phyloP scores from a whole-genome alignment of 2,329 filamentous ascomycete species.

The Colletotrichum musae region DNA sequence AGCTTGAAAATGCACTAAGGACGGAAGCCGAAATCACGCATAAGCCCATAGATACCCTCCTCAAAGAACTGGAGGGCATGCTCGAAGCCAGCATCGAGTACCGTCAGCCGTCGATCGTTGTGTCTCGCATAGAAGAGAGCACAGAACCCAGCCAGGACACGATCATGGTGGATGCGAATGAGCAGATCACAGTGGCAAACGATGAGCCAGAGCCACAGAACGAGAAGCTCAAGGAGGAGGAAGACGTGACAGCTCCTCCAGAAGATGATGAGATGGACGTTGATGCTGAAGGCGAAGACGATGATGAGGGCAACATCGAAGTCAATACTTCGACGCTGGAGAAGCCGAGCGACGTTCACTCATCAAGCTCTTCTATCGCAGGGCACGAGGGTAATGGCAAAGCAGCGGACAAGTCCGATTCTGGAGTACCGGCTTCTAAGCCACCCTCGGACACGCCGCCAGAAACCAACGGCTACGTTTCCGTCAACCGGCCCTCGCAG shows the following conservation, averaged over 20 bases:
- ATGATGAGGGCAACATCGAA: conserved; percentile 59
- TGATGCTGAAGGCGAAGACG: conserved; percentile 55
- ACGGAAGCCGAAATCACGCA: conserved; percentile 87
- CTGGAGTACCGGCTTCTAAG: conserved; percentile 47
- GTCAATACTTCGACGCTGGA: conserved; percentile 60
- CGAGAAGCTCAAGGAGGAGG: conserved; percentile 45
- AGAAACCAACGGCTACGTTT: conserved; percentile 62
- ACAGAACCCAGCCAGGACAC: conserved; percentile 61
- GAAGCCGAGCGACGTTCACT: conserved; percentile 44
- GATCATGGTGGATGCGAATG: conserved; percentile 66
- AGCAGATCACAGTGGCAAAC: conserved; percentile 62
- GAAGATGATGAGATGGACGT: conserved; percentile 54
- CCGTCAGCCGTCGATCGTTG: conserved; percentile 57
- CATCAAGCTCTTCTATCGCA: conserved; percentile 47
- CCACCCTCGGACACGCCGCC: conserved; percentile 60
- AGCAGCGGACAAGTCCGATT: conserved; percentile 46
- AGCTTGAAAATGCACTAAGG: conserved; percentile 80
- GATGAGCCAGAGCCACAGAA: conserved; percentile 39
- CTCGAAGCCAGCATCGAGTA: conserved; percentile 77
- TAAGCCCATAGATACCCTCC: conserved; percentile 77
- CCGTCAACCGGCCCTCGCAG: conserved; percentile 50
- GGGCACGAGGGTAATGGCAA: conserved; percentile 46
- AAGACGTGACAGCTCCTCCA: conserved; percentile 47
- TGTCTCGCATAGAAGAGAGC: conserved; percentile 53
- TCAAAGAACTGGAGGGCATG: conserved; percentile 81